These are phyloP conservation scores for Vitis riparia DNA, from an alignment of 164 flowering plant species.

Conservation along the genomic window DNA sequence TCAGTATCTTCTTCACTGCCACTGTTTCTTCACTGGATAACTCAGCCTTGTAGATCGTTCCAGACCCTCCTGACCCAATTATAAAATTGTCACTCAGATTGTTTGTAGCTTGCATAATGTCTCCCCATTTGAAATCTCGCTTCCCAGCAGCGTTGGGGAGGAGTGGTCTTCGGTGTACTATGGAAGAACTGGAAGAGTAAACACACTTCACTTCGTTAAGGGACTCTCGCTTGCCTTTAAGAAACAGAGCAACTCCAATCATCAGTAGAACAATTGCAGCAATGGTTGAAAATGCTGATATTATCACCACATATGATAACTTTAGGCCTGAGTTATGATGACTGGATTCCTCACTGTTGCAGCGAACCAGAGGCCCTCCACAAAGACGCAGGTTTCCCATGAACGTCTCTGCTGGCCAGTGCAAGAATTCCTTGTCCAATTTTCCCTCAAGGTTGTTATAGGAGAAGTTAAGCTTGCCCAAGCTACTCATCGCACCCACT, in stretches of 20 bases:
- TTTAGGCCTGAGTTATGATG: conserved; percentile 26
- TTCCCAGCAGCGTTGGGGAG: conserved; percentile 38
- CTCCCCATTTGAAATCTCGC: conserved; percentile 74
- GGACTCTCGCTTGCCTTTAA: conserved; percentile 36
- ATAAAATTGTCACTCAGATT: conserved; percentile 71
- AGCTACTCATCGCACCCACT: conserved; percentile 76
- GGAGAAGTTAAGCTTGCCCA: conserved; percentile 75
- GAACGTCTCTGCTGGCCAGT: conserved; percentile 75
- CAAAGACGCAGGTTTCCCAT: conserved; percentile 71
- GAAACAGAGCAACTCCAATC: conserved; percentile 37
- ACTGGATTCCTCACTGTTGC: conserved; percentile 16
- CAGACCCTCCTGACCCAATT: conserved; percentile 93
- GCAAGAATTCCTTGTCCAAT: conserved; percentile 53
- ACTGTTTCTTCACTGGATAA: conserved; percentile 60
- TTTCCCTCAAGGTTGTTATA: conserved; percentile 76
- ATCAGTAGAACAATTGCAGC: conserved; percentile 43
- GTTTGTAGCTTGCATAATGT: conserved; percentile 86
- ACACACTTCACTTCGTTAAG: conserved; percentile 33
- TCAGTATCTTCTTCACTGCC: conserved; percentile 83
- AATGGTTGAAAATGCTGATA: conserved; percentile 51
- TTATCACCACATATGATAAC: conserved; percentile 36
- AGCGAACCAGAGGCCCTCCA: conserved; percentile 61
- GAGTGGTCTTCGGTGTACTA: conserved; percentile 47
- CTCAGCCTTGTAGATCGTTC: conserved; percentile 80
- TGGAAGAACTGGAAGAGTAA: conserved; percentile 71